phyloP scores from a whole-genome alignment of 257 asterid species.

The Jasminum sambac region DNA sequence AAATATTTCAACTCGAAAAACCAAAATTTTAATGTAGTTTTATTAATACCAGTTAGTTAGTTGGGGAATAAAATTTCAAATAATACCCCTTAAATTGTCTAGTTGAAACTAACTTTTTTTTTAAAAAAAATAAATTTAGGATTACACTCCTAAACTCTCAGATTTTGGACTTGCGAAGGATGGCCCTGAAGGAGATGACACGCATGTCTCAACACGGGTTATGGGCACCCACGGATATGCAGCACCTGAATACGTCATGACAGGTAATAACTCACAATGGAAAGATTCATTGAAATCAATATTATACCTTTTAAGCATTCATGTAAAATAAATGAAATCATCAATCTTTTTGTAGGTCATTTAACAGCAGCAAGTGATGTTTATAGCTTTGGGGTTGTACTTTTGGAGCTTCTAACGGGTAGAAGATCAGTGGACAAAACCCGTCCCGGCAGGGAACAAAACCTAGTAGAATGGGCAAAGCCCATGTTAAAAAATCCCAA shows the following conservation, averaged over 20 bases:
- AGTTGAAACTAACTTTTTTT: background rate
- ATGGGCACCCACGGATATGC: slow-evolving; percentile 34
- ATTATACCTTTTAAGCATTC: background rate
- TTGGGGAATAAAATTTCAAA: no score
- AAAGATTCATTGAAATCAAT: background rate
- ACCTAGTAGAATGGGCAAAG: slow-evolving; percentile 31
- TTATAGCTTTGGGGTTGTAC: slow-evolving; percentile 32
- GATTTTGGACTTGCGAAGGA: slow-evolving; percentile 34
- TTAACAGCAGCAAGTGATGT: slow-evolving; percentile 29
- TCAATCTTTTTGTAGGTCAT: slow-evolving; percentile 21
- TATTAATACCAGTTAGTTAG: no score
- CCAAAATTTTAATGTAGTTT: no score
- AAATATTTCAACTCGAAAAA: no score
- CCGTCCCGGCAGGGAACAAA: slow-evolving; percentile 27
- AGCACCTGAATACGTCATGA: slow-evolving; percentile 33
- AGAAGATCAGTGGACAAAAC: slow-evolving; percentile 25
- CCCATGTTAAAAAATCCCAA: slow-evolving; percentile 20
- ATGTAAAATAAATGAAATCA: background rate
- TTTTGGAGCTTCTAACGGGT: slow-evolving; percentile 28
- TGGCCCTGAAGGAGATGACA: slow-evolving; percentile 32
- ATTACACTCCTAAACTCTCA: slow-evolving; percentile 28
- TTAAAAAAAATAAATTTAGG: slow-evolving; percentile 17
- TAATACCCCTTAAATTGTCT: background rate
- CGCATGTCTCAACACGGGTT: slow-evolving; percentile 26
- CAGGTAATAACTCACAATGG: slow-evolving; percentile 14